Base-by-base conservation (phyloP, 345 rosid genomes). In the Eutrema japonicum region DNA sequence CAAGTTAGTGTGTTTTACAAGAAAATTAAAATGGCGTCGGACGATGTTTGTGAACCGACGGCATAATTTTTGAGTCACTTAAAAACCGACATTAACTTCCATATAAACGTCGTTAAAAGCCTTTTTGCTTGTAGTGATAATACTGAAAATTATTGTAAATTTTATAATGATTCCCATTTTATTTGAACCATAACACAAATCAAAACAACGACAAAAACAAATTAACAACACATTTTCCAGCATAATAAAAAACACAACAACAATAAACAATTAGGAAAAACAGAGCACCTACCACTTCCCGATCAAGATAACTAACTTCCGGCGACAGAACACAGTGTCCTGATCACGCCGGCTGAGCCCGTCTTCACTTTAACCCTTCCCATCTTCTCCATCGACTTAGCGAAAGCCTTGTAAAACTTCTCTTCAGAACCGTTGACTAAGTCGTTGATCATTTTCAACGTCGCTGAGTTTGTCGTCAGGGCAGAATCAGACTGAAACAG, bases 401-500 rank as follows among this genome's bases (percentile, higher is more conserved):
- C 92, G 30, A 93, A 93, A 38, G 87, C 88, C 29, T 78, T 74
- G 16, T 45, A 89, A 79, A 89, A 89, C 52, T 75, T 81, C 2
- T 77, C 8, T 5, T 66, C 55, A 2, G 98, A 73, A 26, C 92
- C 96, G 5, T 77, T 54, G 10, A 85, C 82, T 10, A 91, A 73
- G 45, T 84, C 82, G 30, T 80, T 81, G 52, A 91, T 56, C 64
- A 45, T 52, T 61, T 83, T 70, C 64, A 85, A 56, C 5, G 96
- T 81, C 2, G 74, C 71, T 4, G 89, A 73, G 79, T 79, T 82
- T 7, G 85, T 85, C 4, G 89, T 86, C 46, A 91, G 68, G 3
- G 96, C 94, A 38, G 92, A 59, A 59, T 93, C 96, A 1, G 98
- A 93, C 11, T 83, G 83, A 64, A 91, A 91, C 3, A 89, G 82